Evolutionary conservation across 345 rosid species (phyloP).

Genomic region (Bruguiera parviflora): DNA sequence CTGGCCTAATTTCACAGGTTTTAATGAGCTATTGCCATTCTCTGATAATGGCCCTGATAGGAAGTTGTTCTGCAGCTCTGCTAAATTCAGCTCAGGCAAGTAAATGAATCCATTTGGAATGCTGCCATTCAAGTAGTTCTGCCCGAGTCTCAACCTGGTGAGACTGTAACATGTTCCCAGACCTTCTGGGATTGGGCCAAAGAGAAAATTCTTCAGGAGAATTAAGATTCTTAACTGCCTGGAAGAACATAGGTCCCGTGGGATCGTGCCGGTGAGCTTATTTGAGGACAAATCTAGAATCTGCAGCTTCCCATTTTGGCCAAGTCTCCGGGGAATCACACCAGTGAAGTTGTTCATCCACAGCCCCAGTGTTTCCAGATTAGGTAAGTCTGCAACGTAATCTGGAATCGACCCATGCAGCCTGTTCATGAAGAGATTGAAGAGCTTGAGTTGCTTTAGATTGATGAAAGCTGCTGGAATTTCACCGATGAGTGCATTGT

Average conservation of each 20-base stretch:
- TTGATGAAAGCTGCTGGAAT: conserved; percentile 64
- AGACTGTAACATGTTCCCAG: conserved; percentile 66
- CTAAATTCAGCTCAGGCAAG: conserved; percentile 55
- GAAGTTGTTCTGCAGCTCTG: conserved; percentile 79
- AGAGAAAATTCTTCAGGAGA: conserved; percentile 75
- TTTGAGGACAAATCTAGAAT: conserved; percentile 78
- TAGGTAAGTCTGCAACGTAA: conserved; percentile 52
- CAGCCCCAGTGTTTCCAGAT: conserved; percentile 53
- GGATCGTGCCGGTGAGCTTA: conserved; percentile 70
- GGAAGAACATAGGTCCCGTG: conserved; percentile 23
- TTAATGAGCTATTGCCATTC: conserved; percentile 25
- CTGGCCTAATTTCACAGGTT: conserved; percentile 41
- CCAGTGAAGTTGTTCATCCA: conserved; percentile 97
- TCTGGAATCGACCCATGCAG: conserved; percentile 79
- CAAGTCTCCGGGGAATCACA: conserved; percentile 63
- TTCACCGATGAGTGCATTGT: conserved; percentile 67
- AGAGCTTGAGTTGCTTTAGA: conserved; percentile 57
- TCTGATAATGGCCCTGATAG: conserved; percentile 40
- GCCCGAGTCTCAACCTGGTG: conserved; percentile 63
- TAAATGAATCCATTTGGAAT: conserved; percentile 70
- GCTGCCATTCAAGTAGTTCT: conserved; percentile 70
- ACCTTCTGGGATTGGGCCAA: conserved; percentile 73
- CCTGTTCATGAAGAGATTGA: conserved; percentile 71
- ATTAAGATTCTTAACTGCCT: conserved; percentile 51
- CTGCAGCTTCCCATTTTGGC: conserved; percentile 58